Percentiles rank a stretch among this genome's conserved stretches.
Evolutionary conservation across 2,329 filamentous ascomycete genomes (phyloP).

Genomic region (Trichothecium sympodiale): DNA sequence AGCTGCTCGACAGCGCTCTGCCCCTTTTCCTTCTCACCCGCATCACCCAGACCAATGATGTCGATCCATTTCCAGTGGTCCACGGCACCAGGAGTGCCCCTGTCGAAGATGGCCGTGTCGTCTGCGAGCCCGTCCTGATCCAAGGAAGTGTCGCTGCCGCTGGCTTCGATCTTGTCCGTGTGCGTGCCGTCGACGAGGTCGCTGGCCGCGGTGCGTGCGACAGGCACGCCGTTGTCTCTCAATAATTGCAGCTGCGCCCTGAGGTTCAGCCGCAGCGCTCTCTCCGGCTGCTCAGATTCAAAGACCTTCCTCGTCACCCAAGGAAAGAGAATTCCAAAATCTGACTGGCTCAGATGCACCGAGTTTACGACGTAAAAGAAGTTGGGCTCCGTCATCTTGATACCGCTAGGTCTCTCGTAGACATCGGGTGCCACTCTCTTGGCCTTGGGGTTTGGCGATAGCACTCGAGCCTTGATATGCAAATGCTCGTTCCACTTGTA

Average conservation of each 20-base stretch:
- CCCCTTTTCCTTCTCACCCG: slow-evolving; percentile 14
- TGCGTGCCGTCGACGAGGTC: slow-evolving; percentile 38
- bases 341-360: slow-evolving; percentile 74
- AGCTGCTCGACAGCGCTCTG: slow-evolving; percentile 20
- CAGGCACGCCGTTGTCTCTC: slow-evolving; percentile 34
- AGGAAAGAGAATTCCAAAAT: slow-evolving; percentile 76
- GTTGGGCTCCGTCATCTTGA: slow-evolving; percentile 41
- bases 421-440: slow-evolving; percentile 27
- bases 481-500: slow-evolving; percentile 68
- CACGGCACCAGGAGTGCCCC: slow-evolving; percentile 25
- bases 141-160: slow-evolving; percentile 7
- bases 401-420: slow-evolving; percentile 30
- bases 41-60: slow-evolving; percentile 34
- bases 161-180: slow-evolving; percentile 21
- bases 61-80: slow-evolving; percentile 43
- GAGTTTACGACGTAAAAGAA: slow-evolving; percentile 65
- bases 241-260: slow-evolving; percentile 47
- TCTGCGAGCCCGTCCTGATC: slow-evolving; percentile 27
- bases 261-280: slow-evolving; percentile 46
- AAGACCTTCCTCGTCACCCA: slow-evolving; percentile 52
- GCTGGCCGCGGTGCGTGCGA: slow-evolving; percentile 36
- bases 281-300: slow-evolving; percentile 44
- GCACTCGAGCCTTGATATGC: slow-evolving; percentile 52
- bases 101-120: slow-evolving; percentile 40
- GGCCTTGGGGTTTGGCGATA: slow-evolving; percentile 45